Evolutionary conservation across 768 basidiomycete species (phyloP), one percentile per base, ranked within the genome.

Genomic region (Clavaria fumosa): DNA sequence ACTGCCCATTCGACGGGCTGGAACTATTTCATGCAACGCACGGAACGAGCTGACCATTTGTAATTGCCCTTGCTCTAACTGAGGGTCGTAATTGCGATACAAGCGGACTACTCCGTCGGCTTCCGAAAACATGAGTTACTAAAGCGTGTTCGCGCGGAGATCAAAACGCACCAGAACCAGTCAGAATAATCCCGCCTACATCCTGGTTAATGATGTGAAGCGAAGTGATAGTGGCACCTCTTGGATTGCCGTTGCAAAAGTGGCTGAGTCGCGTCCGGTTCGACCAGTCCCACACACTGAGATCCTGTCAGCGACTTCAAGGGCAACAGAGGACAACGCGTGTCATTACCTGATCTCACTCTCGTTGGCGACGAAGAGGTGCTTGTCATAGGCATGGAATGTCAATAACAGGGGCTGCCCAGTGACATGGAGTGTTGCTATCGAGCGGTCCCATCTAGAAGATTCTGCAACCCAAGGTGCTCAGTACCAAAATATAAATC

Each of bases 11-110:
- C 80, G 76, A n/a, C 72, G 67, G 41, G 76, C 55, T 21, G 73
- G 75, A 14, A 86, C 61, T 21, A 83, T 61, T 45, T 93, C 88
- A 41, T 76, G 75, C 34, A 96, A 62, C 1, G 74, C 93, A 23
- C 89, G 72, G 72, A 95, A 97, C 9, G 90, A 77, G 53, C 86
- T 89, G 49, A 93, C 86, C 69, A 97, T 81, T 50, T 89, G 82
- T 10, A 95, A 63, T 3, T 81, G 75, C 1, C 74, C 76, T 51
- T 77, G 69, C 47, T 78, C 66, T 33, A 77, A 50, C 6, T 61
- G 66, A 0, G 78, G 70, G 52, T 95, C 90, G 50, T 95, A 97
- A 50, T 95, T 86, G 28, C 90, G 75, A 55, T 81, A 97, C 15
- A 97, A 63, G 22, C 91, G 83, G 45, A 97, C 73, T 47, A 85